Base-by-base conservation (phyloP, 148 eudicot genomes). In the Camellia japonica region DNA sequence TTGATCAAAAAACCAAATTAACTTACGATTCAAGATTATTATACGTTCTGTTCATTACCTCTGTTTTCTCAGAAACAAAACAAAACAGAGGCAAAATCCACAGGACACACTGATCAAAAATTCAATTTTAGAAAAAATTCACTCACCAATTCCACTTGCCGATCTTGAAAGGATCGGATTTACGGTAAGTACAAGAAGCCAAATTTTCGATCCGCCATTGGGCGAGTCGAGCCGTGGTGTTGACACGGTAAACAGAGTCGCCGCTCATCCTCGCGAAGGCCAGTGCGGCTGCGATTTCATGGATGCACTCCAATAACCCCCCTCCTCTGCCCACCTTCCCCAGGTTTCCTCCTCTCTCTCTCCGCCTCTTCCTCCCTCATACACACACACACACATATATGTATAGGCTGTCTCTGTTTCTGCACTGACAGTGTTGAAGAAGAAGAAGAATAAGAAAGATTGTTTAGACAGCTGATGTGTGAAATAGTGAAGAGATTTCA, bases 71-170 rank as follows among this genome's bases (percentile, higher is more conserved):
- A 54, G 38, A 42, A 54, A 41, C 65, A 20, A 74, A 74, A 59
- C 77, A 42, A 18, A 61, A 43, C 20, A 67, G 23, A 51, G 65
- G 44, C n/a, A 68, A 5, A 78, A 58, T 75, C 18, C 64, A 61
- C 5, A 61, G 4, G 5, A 5, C 20, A 30, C 38, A 30, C 0
- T 2, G 13, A 12, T 3, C 3, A 20, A 7, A 64, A 64, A 0
- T 7, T 3, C 14, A 64, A 20, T 19, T 3, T 9, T 15, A 54
- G 62, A 3, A 42, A 38, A 68, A 49, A 30, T 8, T 15, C 2
- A 74, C 85, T 43, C 9, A 92, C 97, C 97, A 93, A 74, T 91
- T 89, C 97, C 97, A 93, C 11, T 73, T 84, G 54, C 97, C 97
- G 51, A 93, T 86, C 77, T 81, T 84, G 84, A 93, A 93, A 74